Evolutionary conservation across 1,139 yeast species (phyloP).

Genomic region (Suhomyces panamericanus): DNA sequence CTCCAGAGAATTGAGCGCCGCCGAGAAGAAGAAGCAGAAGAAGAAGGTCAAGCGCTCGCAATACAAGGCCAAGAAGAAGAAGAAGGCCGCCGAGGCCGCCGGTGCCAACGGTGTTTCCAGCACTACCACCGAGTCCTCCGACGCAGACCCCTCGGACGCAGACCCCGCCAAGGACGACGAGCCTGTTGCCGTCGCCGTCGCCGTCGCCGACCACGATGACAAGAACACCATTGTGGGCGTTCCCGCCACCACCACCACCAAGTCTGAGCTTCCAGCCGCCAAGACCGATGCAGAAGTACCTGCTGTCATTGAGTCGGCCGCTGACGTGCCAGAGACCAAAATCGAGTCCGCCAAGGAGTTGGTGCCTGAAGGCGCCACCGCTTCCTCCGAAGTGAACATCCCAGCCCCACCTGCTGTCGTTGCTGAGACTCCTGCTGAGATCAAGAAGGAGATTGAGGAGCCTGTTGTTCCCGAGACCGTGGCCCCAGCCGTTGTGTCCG

Average conservation of each 20-base stretch:
- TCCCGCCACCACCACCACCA: slow-evolving; percentile 10
- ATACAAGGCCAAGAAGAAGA: slow-evolving; percentile 48
- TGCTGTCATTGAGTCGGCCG: slow-evolving; percentile 18
- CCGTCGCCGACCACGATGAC: slow-evolving; percentile 1
- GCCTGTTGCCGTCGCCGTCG: neutral
- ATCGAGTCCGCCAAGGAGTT: slow-evolving; percentile 1
- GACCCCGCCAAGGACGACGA: slow-evolving; percentile 7
- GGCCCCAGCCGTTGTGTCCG: neutral
- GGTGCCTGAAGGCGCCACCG: slow-evolving; percentile 3
- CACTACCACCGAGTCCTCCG: slow-evolving; percentile 13
- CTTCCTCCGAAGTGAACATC: slow-evolving; percentile 6
- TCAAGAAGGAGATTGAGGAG: no score
- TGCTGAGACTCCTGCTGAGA: neutral
- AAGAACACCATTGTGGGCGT: slow-evolving; percentile 8
- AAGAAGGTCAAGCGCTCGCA: slow-evolving; percentile 50
- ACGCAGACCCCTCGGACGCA: slow-evolving; percentile 8
- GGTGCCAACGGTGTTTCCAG: slow-evolving; percentile 15
- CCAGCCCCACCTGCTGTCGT: neutral
- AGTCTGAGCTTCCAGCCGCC: slow-evolving; percentile 8
- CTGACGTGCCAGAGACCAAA: slow-evolving; percentile 1
- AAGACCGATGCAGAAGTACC: slow-evolving; percentile 13
- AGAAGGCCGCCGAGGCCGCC: slow-evolving; percentile 15
- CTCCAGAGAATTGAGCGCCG: slow-evolving; percentile 40
- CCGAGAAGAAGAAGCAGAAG: slow-evolving; percentile 47
- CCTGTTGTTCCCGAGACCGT: no score